Evolutionary conservation across 331 rosid genomes (phyloP).

Genomic region (Quercus tomentella): DNA sequence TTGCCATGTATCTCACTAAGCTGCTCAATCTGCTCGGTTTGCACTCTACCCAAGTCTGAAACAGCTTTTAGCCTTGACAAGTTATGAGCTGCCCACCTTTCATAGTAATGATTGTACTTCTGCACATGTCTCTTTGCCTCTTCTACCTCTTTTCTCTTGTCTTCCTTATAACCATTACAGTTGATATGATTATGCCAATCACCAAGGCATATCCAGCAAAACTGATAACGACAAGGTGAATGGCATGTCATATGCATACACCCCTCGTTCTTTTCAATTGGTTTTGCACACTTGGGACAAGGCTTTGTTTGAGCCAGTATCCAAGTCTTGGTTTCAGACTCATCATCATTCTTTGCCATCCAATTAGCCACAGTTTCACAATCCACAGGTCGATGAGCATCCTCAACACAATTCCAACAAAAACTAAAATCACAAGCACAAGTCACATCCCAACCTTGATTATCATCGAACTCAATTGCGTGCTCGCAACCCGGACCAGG

Average conservation of each 20-base stretch:
- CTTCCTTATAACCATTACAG: conserved; percentile 32
- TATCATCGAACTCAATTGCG: conserved; percentile 3
- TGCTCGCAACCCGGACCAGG: conserved; percentile 12
- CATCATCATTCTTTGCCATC: conserved; percentile 39
- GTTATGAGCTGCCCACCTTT: conserved; percentile 59
- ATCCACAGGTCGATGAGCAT: conserved; percentile 66
- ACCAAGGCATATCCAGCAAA: conserved; percentile 72
- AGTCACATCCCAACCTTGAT: neutral
- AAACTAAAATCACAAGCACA: conserved; percentile 9
- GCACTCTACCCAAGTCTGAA: conserved; percentile 30
- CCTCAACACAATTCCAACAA: conserved; percentile 49
- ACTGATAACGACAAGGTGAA: conserved; percentile 48
- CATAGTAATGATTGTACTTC: conserved; percentile 52
- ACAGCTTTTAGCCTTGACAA: conserved; percentile 48
- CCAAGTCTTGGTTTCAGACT: conserved; percentile 49
- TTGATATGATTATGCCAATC: conserved; percentile 22
- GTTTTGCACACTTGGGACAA: conserved; percentile 51
- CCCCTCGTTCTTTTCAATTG: conserved; percentile 57
- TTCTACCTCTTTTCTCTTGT: conserved; percentile 31
- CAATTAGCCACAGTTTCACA: conserved; percentile 56
- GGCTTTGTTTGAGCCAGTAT: conserved; percentile 60
- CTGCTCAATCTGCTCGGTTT: conserved; percentile 2
- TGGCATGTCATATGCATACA: conserved; percentile 54
- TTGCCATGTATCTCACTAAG: neutral
- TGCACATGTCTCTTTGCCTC: conserved; percentile 36